Percentiles rank a stretch among this genome's conserved stretches.
These are phyloP conservation scores for Aspergillus panamensis DNA, from an alignment of 495 filamentous ascomycete genomes.

Conservation along the genomic window DNA sequence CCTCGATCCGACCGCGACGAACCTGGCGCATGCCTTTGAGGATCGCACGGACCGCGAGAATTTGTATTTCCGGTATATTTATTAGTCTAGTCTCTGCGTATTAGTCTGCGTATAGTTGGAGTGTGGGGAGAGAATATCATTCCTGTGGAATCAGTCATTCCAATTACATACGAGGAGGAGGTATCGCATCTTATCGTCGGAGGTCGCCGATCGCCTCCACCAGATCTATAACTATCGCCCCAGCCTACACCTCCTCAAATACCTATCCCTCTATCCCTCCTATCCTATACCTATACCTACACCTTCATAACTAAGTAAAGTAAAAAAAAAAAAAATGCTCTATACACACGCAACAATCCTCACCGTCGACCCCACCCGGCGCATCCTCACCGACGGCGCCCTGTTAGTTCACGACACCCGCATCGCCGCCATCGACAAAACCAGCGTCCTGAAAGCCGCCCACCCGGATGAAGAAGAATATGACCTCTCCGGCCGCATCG, in stretches of 20 bases:
- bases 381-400: conserved; percentile 45
- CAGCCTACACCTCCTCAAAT: background rate
- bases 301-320: background rate
- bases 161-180: no score
- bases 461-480: conserved; percentile 29
- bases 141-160: background rate
- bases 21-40: conserved; percentile 42
- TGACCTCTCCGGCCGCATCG: conserved; percentile 38
- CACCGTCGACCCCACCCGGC: conserved; percentile 41
- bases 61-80: conserved; percentile 45
- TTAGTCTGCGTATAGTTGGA: no score
- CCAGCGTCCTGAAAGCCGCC: conserved; percentile 18
- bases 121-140: no score
- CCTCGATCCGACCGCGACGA: conserved; percentile 27
- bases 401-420: conserved; percentile 34
- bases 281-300: background rate
- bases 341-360: conserved; percentile 44
- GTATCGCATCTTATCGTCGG: conserved; percentile 11
- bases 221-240: background rate
- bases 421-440: conserved; percentile 45
- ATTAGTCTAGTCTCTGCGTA: background rate
- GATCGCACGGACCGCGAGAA: conserved; percentile 50
- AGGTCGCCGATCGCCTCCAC: conserved; percentile 3
- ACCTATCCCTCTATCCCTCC: background rate
- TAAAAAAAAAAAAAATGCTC: conserved; percentile 23